Evolutionary conservation across 306 rosid genomes (phyloP).

Genomic region (Casuarina cunninghamiana): DNA sequence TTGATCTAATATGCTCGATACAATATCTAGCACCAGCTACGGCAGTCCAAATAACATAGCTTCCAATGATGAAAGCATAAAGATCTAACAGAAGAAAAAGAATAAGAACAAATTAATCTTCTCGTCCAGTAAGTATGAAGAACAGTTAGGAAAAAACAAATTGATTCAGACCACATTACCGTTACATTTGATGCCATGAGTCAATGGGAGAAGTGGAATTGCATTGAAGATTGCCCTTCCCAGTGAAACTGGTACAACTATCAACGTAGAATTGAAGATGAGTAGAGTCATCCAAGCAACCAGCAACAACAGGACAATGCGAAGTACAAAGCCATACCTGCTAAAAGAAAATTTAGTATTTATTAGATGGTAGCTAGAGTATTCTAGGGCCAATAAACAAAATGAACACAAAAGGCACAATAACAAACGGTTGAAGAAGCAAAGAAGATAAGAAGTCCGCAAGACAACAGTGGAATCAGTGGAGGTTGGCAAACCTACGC

Average conservation of each 20-base stretch:
- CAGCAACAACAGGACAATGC: conserved; percentile 87
- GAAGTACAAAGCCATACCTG: conserved; percentile 86
- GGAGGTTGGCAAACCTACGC: background rate
- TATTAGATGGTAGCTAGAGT: conserved; percentile 12
- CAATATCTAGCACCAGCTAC: conserved; percentile 93
- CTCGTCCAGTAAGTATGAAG: conserved; percentile 12
- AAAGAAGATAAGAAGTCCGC: background rate
- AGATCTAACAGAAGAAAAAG: conserved; percentile 52
- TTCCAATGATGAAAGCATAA: conserved; percentile 93
- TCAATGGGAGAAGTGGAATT: conserved; percentile 91
- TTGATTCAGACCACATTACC: conserved; percentile 49
- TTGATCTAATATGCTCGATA: conserved; percentile 70
- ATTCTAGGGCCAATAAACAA: background rate
- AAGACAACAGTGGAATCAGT: background rate
- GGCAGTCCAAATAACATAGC: conserved; percentile 93
- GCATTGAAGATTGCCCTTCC: conserved; percentile 87
- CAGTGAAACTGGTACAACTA: conserved; percentile 88
- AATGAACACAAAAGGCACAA: conserved; percentile 3
- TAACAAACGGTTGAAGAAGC: background rate
- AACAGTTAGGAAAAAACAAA: conserved; percentile 3
- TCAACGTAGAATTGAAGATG: conserved; percentile 83
- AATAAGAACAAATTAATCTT: conserved; percentile 19
- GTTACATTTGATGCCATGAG: conserved; percentile 97
- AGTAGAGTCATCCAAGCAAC: conserved; percentile 99
- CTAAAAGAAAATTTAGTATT: conserved; percentile 25